phyloP scores from a whole-genome alignment of 2,329 filamentous ascomycete genomes.

The Tolypocladium ophioglossoides region DNA sequence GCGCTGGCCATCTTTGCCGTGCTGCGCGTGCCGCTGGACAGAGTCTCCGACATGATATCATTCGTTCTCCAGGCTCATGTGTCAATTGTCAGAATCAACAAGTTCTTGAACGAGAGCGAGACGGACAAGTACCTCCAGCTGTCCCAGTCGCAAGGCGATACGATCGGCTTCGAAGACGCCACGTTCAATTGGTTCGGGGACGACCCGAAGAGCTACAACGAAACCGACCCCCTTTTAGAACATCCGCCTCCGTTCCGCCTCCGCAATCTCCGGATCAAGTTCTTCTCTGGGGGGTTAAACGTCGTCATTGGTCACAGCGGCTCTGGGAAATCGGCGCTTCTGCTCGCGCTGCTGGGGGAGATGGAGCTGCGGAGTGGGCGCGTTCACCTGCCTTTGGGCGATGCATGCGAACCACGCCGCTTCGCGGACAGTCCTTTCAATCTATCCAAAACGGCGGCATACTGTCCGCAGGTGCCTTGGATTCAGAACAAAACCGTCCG shows the following conservation, averaged over 20 bases:
- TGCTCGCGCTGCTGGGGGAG: slow-evolving; percentile 60
- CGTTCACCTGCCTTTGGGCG: not conserved
- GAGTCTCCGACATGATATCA: not conserved
- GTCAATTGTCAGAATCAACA: not conserved
- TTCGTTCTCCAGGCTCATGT: not conserved
- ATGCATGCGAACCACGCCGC: slow-evolving; percentile 41
- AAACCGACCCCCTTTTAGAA: not conserved
- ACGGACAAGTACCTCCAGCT: not conserved
- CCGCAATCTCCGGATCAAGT: slow-evolving; percentile 55
- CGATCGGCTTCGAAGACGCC: not conserved
- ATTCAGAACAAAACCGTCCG: slow-evolving; percentile 65
- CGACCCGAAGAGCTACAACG: slow-evolving; percentile 33
- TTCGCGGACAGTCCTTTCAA: slow-evolving; percentile 50
- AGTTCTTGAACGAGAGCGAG: not conserved
- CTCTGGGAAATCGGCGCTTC: slow-evolving; percentile 58
- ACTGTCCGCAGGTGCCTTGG: slow-evolving; percentile 56
- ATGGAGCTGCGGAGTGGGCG: slow-evolving; percentile 18
- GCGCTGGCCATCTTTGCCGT: not conserved
- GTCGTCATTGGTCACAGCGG: slow-evolving; percentile 62
- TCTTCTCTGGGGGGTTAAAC: slow-evolving; percentile 51
- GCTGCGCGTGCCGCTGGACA: not conserved
- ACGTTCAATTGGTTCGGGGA: not conserved
- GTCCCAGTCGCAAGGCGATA: not conserved
- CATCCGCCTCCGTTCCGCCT: slow-evolving; percentile 38
- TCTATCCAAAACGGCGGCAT: slow-evolving; percentile 35